Conservation (phyloP, 805 yeast genomes). For the Ogataea angusta region DNA sequence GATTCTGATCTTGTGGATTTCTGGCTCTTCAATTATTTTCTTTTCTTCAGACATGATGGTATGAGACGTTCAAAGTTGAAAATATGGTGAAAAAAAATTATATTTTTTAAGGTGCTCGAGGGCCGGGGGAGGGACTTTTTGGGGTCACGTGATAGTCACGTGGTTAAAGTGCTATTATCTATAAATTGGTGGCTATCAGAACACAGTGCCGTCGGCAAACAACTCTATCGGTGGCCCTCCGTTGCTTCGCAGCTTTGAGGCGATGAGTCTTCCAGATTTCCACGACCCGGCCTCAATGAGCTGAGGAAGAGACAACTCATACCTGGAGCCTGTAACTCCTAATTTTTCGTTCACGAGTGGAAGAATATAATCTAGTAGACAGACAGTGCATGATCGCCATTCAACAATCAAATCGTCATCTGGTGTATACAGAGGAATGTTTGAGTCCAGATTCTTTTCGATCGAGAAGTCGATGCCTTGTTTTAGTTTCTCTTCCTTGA, state of each 20-base stretch:
- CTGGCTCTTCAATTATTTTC: constrained; percentile 74
- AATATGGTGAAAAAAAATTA: constrained; percentile 5
- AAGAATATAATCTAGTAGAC: constrained; percentile 50
- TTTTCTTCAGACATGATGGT: constrained; percentile 75
- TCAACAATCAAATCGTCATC: constrained; percentile 61
- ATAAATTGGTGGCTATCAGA: constrained; percentile 28
- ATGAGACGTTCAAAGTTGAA: constrained; percentile 36
- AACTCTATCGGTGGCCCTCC: constrained; percentile 65
- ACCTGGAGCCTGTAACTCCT: constrained; percentile 29
- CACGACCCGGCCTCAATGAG: constrained; percentile 67
- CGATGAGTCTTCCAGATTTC: constrained; percentile 63
- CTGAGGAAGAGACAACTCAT: constrained; percentile 48
- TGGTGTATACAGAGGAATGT: constrained; percentile 50
- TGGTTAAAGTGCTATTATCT: background rate
- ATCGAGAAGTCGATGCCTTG: constrained; percentile 38
- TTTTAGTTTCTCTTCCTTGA: constrained; percentile 40
- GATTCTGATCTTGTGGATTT: constrained; percentile 96
- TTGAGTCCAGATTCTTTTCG: constrained; percentile 26
- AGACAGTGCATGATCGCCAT: constrained; percentile 63
- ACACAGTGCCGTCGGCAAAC: constrained; percentile 63
- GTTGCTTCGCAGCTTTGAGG: constrained; percentile 45
- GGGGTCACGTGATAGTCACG: constrained; percentile 13
- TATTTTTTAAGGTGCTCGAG: background rate
- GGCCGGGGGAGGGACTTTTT: background rate
- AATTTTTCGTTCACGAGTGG: constrained; percentile 49